Base-by-base conservation (phyloP, 352 stramenopile genomes). In the Phytophthora quininea region DNA sequence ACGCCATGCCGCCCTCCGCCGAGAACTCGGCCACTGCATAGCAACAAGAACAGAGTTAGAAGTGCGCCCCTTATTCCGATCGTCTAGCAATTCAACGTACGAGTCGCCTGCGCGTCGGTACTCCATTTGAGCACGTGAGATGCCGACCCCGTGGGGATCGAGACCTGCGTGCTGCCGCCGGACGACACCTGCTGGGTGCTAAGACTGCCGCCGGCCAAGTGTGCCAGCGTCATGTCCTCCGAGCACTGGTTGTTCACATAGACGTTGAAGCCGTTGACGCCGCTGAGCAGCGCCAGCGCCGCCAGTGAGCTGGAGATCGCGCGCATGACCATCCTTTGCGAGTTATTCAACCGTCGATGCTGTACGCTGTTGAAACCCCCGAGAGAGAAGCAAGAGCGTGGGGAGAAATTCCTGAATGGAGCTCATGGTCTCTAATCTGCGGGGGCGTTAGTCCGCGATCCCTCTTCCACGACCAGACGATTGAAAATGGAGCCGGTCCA, bases 11-110 rank as follows among this genome's bases (percentile, higher is more conserved):
- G 38, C 74, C 79, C 42, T 80, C 71, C 12, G 33, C 67, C 2
- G 86, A 91, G 58, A 93, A 90, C 60, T 93, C 86, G 11, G 76
- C 83, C 35, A 91, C 81, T 90, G 37, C 6, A 55, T 1, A 19
- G 52, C 2, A n/a, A 58, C 49, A 49, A 55, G 6, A 7, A 30
- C 14, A 38, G 33, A 38, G 33, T 71, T 50, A 67, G 29, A 24
- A 1, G 35, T 33, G 35, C 35, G 6, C 6, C 35, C 35, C 32
- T 30, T 2, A 47, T 10, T 31, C 19, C 15, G 31, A 54, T 24
- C 19, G 29, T 29, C 11, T 29, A 11, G 19, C n/a, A 57, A 68
- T 14, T 29, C 30, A 35, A 86, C 82, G 54, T 77, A 90, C 82
- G 38, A 2, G 84, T 92, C 0, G 84, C 81, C 43, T 92, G 79